A percentile compares a stretch with the other conserved stretches of the same genome.
Conservation (phyloP, 176 grass and related monocot species). For the Eleusine indica region DNA sequence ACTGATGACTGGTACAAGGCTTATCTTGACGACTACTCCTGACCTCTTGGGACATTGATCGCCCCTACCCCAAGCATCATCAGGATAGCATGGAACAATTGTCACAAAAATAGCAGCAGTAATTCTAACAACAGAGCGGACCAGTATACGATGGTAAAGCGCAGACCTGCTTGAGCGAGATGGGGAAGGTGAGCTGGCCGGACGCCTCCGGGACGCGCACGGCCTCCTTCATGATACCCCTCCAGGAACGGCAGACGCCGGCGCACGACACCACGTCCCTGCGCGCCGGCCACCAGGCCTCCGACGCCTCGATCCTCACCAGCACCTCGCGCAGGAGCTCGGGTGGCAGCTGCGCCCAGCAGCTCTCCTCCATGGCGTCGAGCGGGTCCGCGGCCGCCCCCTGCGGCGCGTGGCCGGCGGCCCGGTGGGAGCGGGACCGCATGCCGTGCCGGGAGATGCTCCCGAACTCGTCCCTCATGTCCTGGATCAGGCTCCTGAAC, state of each 20-base stretch:
- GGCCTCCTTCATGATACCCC: conserved; percentile 85
- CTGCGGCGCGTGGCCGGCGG: conserved; percentile 21
- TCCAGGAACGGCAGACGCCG: conserved; percentile 80
- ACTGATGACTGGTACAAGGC: not conserved
- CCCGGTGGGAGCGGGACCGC: conserved; percentile 64
- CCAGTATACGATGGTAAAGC: not conserved
- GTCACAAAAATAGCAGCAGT: not conserved
- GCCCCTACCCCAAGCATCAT: not conserved
- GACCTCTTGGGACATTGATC: not conserved
- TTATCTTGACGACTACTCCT: not conserved
- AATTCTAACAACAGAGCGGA: no score
- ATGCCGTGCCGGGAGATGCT: conserved; percentile 69
- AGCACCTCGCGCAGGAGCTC: conserved; percentile 89
- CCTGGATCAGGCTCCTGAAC: conserved; percentile 84
- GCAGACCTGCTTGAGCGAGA: conserved; percentile 90
- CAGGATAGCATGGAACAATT: not conserved
- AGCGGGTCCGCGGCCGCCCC: not conserved
- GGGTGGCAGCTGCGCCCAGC: conserved; percentile 76
- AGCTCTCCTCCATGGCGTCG: conserved; percentile 61
- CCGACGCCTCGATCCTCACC: conserved; percentile 58
- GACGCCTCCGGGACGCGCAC: conserved; percentile 74
- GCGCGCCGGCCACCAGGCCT: conserved; percentile 57
- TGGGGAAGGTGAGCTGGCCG: conserved; percentile 78
- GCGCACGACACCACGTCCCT: conserved; percentile 77
- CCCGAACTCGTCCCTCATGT: conserved; percentile 90